Conservation (phyloP, 2,329 filamentous ascomycete species). For the Tothia fuscella region DNA sequence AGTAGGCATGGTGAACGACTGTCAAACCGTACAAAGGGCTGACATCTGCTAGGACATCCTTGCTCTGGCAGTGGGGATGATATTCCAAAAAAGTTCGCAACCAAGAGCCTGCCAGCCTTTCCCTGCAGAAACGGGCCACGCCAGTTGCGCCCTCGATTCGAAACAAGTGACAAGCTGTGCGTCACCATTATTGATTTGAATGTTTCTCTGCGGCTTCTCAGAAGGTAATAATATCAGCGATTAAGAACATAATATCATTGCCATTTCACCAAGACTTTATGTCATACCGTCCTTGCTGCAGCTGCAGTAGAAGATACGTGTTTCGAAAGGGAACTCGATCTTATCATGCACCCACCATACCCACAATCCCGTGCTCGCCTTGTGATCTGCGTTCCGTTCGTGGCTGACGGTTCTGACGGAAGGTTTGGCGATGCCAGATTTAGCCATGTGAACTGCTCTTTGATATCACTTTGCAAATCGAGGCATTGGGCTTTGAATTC, state of each 20-base stretch:
- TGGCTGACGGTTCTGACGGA: background rate
- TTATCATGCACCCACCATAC: no score
- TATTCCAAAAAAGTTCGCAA: slow-evolving; percentile 3
- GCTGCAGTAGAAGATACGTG: background rate
- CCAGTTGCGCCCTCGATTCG: slow-evolving; percentile 4
- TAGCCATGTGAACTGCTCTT: background rate
- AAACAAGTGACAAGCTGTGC: slow-evolving; percentile 7
- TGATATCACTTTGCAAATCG: background rate
- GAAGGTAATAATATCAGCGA: background rate
- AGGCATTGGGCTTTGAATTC: background rate
- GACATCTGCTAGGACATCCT: background rate
- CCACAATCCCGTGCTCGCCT: no score
- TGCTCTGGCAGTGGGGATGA: slow-evolving; percentile 5
- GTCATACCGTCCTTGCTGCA: background rate
- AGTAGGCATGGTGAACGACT: slow-evolving; percentile 10
- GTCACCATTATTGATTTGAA: slow-evolving; percentile 6
- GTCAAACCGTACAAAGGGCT: slow-evolving; percentile 4
- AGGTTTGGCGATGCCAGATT: background rate
- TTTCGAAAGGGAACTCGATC: background rate
- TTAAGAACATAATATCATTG: background rate
- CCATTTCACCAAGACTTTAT: background rate
- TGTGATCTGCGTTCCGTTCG: background rate
- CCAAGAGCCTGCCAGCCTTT: slow-evolving; percentile 7
- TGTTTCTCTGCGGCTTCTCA: background rate
- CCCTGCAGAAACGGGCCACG: slow-evolving; percentile 9